Percentiles rank a stretch among this genome's conserved stretches.
Evolutionary conservation across 805 yeast genomes (phyloP).

Genomic region (Allodekkera sacchari): DNA sequence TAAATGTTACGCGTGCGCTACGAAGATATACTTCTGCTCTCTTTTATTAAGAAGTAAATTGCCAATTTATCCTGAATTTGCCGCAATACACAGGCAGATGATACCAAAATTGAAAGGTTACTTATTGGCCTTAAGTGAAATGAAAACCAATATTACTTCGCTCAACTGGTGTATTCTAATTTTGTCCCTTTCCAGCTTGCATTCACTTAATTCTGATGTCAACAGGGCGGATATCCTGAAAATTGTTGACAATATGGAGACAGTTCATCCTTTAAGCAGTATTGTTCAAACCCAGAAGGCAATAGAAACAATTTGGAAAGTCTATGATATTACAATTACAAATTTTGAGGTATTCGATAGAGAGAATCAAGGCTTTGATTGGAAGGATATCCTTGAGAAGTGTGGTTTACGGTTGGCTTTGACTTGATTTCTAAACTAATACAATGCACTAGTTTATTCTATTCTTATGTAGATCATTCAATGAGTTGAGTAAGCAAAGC

Average conservation of each 20-base stretch:
- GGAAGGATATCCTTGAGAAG: conserved; percentile 20
- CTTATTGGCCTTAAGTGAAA: conserved; percentile 8
- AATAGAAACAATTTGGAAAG: conserved; percentile 23
- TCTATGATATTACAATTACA: conserved; percentile 14
- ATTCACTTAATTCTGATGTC: conserved; percentile 9
- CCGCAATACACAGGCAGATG: conserved; percentile 2
- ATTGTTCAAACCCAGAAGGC: conserved; percentile 15
- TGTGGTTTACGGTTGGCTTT: conserved; percentile 19
- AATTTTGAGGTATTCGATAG: conserved; percentile 4
- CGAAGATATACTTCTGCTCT: conserved; percentile 14
- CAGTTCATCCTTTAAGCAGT: conserved; percentile 23
- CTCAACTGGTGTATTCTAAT: conserved; percentile 27
- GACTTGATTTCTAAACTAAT: too few species aligned
- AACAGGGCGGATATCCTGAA: conserved; percentile 12
- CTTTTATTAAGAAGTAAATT: conserved; percentile 8
- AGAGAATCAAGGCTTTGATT: too few species aligned
- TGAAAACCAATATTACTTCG: conserved; percentile 12
- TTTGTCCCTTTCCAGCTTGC: conserved; percentile 11
- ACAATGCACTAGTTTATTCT: too few species aligned
- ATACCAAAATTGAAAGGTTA: conserved; percentile 7
- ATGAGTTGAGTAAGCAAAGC: too few species aligned
- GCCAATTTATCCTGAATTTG: conserved; percentile 6
- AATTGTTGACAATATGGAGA: conserved; percentile 16
- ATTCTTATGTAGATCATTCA: too few species aligned
- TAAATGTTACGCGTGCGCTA: conserved; percentile 10